A percentile compares a stretch with the other conserved stretches of the same genome.
These are phyloP conservation scores for Cryptosporidium baileyi DNA, from an alignment of 169 alveolate species.

Conservation along the genomic window DNA sequence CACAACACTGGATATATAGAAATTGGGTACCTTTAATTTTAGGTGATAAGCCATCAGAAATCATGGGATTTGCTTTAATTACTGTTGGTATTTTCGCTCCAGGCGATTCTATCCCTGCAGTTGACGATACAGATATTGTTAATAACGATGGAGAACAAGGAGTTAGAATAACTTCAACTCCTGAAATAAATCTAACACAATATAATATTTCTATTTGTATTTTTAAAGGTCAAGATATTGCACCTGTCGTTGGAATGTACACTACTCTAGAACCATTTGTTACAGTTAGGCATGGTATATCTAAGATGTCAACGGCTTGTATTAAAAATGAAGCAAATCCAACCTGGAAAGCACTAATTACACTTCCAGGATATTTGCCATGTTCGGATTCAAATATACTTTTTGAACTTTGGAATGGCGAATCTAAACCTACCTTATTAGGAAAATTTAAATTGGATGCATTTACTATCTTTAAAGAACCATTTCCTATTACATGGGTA, in stretches of 20 bases:
- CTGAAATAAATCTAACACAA: constrained; percentile 58
- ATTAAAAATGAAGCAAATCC: constrained; percentile 83
- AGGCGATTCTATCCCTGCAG: constrained; percentile 83
- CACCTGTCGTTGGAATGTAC: constrained; percentile 70
- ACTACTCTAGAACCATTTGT: constrained; percentile 80
- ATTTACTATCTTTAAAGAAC: constrained; percentile 77
- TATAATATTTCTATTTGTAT: constrained; percentile 73
- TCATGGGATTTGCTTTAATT: constrained; percentile 77
- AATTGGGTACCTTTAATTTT: constrained; percentile 81
- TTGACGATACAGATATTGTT: constrained; percentile 77
- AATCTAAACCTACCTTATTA: constrained; percentile 76
- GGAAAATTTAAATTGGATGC: constrained; percentile 76
- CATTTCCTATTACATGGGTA: constrained; percentile 78
- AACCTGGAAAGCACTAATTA: constrained; percentile 81
- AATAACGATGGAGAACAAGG: constrained; percentile 45
- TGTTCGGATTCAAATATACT: constrained; percentile 76
- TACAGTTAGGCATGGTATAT: constrained; percentile 81
- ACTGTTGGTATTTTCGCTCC: constrained; percentile 86
- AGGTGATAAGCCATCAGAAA: constrained; percentile 74
- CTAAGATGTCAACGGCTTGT: constrained; percentile 78
- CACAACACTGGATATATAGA: constrained; percentile 84
- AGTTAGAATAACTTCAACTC: constrained; percentile 30
- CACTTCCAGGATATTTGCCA: constrained; percentile 80
- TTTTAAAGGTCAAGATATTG: constrained; percentile 78
- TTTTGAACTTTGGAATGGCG: constrained; percentile 79